Evolutionary conservation across 164 flowering plant genomes (phyloP).

Genomic region (Liriodendron chinense): DNA sequence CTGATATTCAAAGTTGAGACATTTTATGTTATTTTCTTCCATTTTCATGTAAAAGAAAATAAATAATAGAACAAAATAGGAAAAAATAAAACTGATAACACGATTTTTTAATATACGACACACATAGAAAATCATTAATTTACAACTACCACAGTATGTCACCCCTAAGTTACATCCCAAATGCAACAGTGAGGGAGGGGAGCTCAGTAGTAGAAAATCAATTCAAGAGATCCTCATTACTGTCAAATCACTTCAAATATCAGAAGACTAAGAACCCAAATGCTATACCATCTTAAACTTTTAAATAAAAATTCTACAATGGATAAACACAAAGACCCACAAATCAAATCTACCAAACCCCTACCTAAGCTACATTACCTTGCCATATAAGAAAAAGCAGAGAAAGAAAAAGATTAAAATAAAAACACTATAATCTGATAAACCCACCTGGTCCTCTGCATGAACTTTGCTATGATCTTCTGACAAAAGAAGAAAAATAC

Average conservation of each 20-base stretch:
- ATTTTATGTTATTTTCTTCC: neutral
- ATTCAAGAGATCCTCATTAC: neutral
- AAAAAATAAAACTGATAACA: no score
- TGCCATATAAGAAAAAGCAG: neutral
- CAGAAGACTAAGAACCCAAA: neutral
- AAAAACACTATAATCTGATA: neutral
- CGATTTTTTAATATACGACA: no score
- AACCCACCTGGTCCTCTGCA: neutral
- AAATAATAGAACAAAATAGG: no score
- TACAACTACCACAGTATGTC: no score
- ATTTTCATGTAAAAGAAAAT: no score
- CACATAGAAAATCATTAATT: no score
- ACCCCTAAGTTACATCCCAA: no score
- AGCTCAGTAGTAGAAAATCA: neutral
- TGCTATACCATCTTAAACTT: neutral
- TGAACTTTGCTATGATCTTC: neutral
- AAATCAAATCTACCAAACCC: conserved; percentile 6
- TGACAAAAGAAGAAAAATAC: neutral
- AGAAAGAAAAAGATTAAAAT: neutral
- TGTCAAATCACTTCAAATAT: neutral
- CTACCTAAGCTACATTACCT: conserved; percentile 5
- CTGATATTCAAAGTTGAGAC: neutral
- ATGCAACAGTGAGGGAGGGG: neutral
- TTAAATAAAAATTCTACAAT: neutral
- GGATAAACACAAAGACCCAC: conserved; percentile 9